phyloP scores from a whole-genome alignment of 108 stramenopile species.

The Cyclostephanos tholiformis region DNA sequence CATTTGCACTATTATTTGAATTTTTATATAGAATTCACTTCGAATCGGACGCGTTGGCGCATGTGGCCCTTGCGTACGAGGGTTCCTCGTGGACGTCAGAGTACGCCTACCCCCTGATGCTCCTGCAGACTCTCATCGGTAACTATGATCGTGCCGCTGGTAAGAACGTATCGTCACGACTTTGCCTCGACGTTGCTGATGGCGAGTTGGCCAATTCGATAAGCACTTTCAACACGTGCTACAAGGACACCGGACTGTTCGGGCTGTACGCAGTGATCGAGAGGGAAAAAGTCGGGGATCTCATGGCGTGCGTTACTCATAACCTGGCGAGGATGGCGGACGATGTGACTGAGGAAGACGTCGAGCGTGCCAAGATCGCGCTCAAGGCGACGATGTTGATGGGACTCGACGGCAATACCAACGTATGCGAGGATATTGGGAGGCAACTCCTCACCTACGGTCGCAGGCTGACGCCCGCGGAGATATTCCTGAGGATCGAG shows the following conservation, averaged over 20 bases:
- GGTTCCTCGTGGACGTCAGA: slow-evolving; percentile 97
- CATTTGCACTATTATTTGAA: background rate
- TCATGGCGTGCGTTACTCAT: slow-evolving; percentile 84
- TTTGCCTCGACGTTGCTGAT: slow-evolving; percentile 93
- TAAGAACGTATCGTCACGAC: slow-evolving; percentile 81
- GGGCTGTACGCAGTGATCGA: slow-evolving; percentile 95
- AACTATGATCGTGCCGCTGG: slow-evolving; percentile 95
- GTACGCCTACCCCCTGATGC: slow-evolving; percentile 97
- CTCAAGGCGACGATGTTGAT: slow-evolving; percentile 97
- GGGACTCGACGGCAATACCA: slow-evolving; percentile 95
- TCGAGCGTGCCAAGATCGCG: slow-evolving; percentile 95
- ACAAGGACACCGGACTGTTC: slow-evolving; percentile 99
- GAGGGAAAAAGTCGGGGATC: slow-evolving; percentile 90
- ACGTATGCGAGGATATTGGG: slow-evolving; percentile 98
- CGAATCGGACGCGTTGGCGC: slow-evolving; percentile 90
- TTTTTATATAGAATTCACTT: slow-evolving; percentile 65
- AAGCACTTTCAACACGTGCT: slow-evolving; percentile 98
- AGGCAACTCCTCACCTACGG: slow-evolving; percentile 98
- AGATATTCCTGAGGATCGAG: slow-evolving; percentile 96
- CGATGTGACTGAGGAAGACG: slow-evolving; percentile 88
- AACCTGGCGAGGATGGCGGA: slow-evolving; percentile 93
- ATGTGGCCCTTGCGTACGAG: slow-evolving; percentile 96
- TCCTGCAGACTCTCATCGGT: slow-evolving; percentile 97
- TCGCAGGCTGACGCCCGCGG: slow-evolving; percentile 96
- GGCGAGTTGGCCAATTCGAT: slow-evolving; percentile 90